phyloP scores from a whole-genome alignment of 345 rosid species.

The Raphanus sativus region DNA sequence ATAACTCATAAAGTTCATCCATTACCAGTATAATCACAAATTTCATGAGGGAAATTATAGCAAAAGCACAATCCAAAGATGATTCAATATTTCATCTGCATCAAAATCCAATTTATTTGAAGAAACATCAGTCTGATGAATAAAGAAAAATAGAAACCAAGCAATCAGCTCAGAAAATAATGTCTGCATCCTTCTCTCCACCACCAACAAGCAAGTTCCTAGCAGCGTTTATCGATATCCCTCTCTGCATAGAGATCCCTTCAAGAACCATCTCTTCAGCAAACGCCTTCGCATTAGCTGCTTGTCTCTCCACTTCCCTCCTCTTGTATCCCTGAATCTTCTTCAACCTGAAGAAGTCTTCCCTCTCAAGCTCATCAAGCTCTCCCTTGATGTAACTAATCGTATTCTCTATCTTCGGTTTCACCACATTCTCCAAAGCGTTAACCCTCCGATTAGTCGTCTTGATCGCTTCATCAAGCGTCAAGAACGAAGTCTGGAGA shows the following conservation, averaged over 20 bases:
- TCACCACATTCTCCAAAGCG: slow-evolving; percentile 88
- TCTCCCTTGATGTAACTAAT: slow-evolving; percentile 79
- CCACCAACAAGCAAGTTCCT: slow-evolving; percentile 58
- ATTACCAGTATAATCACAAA: background rate
- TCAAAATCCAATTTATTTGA: background rate
- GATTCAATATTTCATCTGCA: background rate
- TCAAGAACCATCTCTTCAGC: slow-evolving; percentile 70
- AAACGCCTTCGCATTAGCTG: slow-evolving; percentile 51
- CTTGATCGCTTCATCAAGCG: slow-evolving; percentile 94
- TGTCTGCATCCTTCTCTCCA: slow-evolving; percentile 68
- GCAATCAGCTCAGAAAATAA: slow-evolving; percentile 58
- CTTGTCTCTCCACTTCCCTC: slow-evolving; percentile 68
- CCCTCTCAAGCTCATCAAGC: slow-evolving; percentile 93
- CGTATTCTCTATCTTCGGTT: slow-evolving; percentile 85
- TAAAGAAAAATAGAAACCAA: background rate
- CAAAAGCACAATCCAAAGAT: background rate
- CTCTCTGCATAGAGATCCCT: slow-evolving; percentile 70
- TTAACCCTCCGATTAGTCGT: slow-evolving; percentile 93
- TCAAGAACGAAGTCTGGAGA: slow-evolving; percentile 87
- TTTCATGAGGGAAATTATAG: background rate
- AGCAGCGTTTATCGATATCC: slow-evolving; percentile 61
- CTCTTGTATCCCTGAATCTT: slow-evolving; percentile 85
- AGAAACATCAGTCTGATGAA: background rate
- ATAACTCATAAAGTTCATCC: background rate
- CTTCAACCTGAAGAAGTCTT: slow-evolving; percentile 87